Percentiles rank a stretch among this genome's conserved stretches.
These are phyloP conservation scores for Rosa persica DNA, from an alignment of 306 rosid genomes.

Conservation along the genomic window DNA sequence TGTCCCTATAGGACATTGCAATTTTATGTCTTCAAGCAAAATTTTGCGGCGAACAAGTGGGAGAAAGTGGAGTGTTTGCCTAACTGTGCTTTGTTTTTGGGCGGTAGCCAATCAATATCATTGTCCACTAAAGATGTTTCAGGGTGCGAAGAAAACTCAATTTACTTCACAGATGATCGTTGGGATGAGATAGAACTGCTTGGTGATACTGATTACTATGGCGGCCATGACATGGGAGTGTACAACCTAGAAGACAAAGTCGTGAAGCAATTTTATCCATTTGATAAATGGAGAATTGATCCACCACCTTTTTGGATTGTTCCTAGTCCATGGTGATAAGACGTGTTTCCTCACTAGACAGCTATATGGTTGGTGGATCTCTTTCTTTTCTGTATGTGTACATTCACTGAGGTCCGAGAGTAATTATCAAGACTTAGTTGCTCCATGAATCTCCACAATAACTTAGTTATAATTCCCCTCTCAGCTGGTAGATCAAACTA, in stretches of 20 bases:
- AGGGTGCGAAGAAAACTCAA: slow-evolving; percentile 10
- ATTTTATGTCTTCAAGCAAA: slow-evolving; percentile 4
- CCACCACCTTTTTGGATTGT: slow-evolving; percentile 21
- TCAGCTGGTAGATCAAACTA: too few relatives aligned
- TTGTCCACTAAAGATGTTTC: not conserved
- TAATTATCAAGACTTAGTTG: too few relatives aligned
- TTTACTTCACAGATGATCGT: slow-evolving; percentile 16
- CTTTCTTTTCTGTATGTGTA: too few relatives aligned
- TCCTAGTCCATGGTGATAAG: not conserved
- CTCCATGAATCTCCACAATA: too few relatives aligned
- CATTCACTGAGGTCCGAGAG: too few relatives aligned
- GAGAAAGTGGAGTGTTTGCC: slow-evolving; percentile 10
- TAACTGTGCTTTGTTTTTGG: slow-evolving; percentile 1
- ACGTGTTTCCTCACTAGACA: too few relatives aligned
- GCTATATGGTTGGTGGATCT: too few relatives aligned
- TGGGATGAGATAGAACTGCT: slow-evolving; percentile 11
- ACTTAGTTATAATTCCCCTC: too few relatives aligned
- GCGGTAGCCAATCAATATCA: slow-evolving; percentile 7
- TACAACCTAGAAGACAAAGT: slow-evolving; percentile 10
- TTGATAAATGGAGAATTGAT: not conserved
- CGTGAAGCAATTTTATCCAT: not conserved
- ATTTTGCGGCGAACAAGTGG: slow-evolving; percentile 2
- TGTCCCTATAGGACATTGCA: not conserved
- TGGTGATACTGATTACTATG: not conserved
- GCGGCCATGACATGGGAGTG: slow-evolving; percentile 18